Percentiles rank a stretch among this genome's conserved stretches.
Conservation (phyloP, 306 rosid species). For the Abrus pulchellus region DNA sequence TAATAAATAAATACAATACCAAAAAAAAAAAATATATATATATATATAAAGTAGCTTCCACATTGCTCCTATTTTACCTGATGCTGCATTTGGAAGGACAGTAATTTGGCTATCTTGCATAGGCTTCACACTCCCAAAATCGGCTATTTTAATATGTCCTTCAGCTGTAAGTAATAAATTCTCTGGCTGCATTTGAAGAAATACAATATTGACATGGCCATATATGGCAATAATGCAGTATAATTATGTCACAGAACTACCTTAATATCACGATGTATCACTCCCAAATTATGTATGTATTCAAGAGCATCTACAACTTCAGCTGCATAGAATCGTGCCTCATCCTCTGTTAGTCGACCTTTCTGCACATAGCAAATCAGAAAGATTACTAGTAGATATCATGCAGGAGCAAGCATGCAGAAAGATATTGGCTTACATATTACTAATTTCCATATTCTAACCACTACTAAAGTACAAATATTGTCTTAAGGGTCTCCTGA, state of each 20-base stretch:
- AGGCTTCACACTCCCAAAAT: slow-evolving; percentile 99
- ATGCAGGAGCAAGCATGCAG: slow-evolving; percentile 33
- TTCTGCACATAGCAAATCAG: slow-evolving; percentile 71
- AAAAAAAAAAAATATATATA: background rate
- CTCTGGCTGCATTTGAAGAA: slow-evolving; percentile 86
- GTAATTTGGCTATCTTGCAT: slow-evolving; percentile 94
- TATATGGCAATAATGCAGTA: slow-evolving; percentile 45
- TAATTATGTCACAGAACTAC: slow-evolving; percentile 58
- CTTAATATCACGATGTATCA: slow-evolving; percentile 99
- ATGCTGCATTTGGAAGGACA: slow-evolving; percentile 98
- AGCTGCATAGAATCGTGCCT: slow-evolving; percentile 95
- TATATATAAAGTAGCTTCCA: slow-evolving; percentile 25
- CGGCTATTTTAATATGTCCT: slow-evolving; percentile 97
- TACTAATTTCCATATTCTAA: slow-evolving; percentile 19
- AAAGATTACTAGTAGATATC: slow-evolving; percentile 44
- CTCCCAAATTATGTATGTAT: slow-evolving; percentile 92
- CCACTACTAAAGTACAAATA: slow-evolving; percentile 19
- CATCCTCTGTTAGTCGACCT: slow-evolving; percentile 82
- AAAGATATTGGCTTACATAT: background rate
- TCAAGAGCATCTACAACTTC: slow-evolving; percentile 98
- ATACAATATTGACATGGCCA: slow-evolving; percentile 45
- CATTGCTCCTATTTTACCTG: slow-evolving; percentile 65
- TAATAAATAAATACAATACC: slow-evolving; percentile 41
- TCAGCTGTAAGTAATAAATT: slow-evolving; percentile 88
- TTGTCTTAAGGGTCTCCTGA: background rate